Base-by-base conservation (phyloP, 2,329 filamentous ascomycete species). In the Orbilia javanica region DNA sequence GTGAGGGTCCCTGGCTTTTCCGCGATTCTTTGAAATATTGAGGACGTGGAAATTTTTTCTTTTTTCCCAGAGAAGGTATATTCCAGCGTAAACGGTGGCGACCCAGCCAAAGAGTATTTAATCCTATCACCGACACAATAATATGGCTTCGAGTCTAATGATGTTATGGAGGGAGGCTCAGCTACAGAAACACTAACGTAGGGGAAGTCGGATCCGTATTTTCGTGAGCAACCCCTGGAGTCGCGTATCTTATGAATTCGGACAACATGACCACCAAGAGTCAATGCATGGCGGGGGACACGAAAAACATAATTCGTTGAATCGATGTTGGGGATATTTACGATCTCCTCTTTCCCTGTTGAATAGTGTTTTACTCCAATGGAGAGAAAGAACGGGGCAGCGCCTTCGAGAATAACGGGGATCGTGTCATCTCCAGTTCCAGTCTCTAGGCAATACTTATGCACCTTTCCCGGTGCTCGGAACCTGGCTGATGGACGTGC, bases 81-180 rank as follows among this genome's bases (percentile, higher is more conserved):
- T 84, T 91, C 91, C 52, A 99, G 91, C 52, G 95, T 93, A 84
- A 99, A 99, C 0, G 96, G 96, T 18, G 94, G 91, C 68, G 93
- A 92, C 52, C 96, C 96, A 0, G 93, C 93, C 4, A 99, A 89
- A 0, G 93, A 94, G 85, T 97, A 99, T 2, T 93, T 92, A 80
- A 99, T 91, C 67, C 94, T 91, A 84, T 99, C 96, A 80, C 96
- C 96, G 10, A 99, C 94, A 84, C 96, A 99, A 85, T 95, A 97
- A 85, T 99, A 93, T 15, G 88, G 88, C 78, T 92, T 90, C 82
- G 98, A 94, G 11, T 81, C 80, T 39, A 97, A 88, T 2, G 95
- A 90, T 74, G 94, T 93, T 81, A 98, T 97, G 5, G 92, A 92
- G 0, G 96, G 96, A 0, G 96, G 93, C 82, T 98, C 94, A 81